Base-by-base conservation (phyloP, 2,329 filamentous ascomycete genomes). In the Diaporthe destruens region DNA sequence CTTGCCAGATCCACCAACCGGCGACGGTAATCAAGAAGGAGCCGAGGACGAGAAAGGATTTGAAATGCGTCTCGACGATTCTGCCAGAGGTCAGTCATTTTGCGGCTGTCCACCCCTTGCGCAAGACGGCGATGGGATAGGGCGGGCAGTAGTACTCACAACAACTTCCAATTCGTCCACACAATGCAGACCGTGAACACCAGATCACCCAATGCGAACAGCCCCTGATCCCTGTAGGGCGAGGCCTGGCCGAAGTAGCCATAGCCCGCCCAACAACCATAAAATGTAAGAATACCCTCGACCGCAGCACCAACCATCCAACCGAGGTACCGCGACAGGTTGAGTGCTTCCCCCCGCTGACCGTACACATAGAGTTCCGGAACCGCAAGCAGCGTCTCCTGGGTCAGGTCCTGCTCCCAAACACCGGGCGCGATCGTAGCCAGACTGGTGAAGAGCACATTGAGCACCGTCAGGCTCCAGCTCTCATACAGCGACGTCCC, bases 401-500 rank as follows among this genome's bases (percentile, higher is more conserved):
- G 92, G 5, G 88, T 85, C 3, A 98, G 87, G 79, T 98, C 96
- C 80, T 98, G 94, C 79, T 98, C 95, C 83, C 96, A 97, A 23
- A 98, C 92, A 14, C 95, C 96, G 75, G 97, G 89, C 77, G 97
- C 93, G 75, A 98, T 97, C 32, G 96, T 94, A 54, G 92, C 91
- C 2, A 98, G 85, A 72, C 93, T 96, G 0, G 96, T 98, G 82
- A 98, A 98, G 16, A 98, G 88, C 1, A 94, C 96, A 80, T 98
- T 98, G 85, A 98, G 96, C 80, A 97, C 94, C 59, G 93, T 96
- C 79, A 98, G 83, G 75, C 92, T 94, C 84, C 93, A 96, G 1
- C 90, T 90, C 81, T 98, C 95, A 84, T 97, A 98, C 25, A 98
- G 86, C 69, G 93, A 96, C 0, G 95, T 98, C 0, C 95, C 96